Evolutionary conservation across 768 basidiomycete species (phyloP).

Genomic region (Suillus discolor): DNA sequence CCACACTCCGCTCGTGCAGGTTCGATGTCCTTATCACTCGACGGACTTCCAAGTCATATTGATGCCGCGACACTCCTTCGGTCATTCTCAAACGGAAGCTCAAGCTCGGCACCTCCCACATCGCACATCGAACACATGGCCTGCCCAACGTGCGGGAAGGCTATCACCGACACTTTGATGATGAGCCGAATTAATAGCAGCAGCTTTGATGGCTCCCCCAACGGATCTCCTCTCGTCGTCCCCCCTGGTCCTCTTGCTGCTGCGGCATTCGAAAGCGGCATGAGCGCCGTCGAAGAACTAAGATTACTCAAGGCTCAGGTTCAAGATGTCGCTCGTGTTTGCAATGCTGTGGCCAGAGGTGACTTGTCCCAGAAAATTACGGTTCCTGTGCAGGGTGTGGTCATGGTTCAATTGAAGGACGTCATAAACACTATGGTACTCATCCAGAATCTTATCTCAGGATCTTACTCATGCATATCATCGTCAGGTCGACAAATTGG

Average conservation of each 20-base stretch:
- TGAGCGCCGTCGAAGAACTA: constrained; percentile 78
- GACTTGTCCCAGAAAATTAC: constrained; percentile 80
- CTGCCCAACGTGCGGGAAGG: constrained; percentile 60
- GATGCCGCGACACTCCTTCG: constrained; percentile 37
- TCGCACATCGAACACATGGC: constrained; percentile 41
- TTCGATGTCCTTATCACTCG: constrained; percentile 54
- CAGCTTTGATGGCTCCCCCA: constrained; percentile 29
- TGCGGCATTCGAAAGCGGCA: constrained; percentile 59
- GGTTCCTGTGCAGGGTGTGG: constrained; percentile 74
- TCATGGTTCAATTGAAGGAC: constrained; percentile 82
- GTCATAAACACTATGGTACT: constrained; percentile 70
- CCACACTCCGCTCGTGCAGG: constrained; percentile 33
- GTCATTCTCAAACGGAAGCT: constrained; percentile 32
- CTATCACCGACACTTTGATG: constrained; percentile 46
- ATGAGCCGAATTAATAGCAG: constrained; percentile 30
- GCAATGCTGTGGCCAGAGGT: constrained; percentile 77
- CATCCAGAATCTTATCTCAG: constrained; percentile 8
- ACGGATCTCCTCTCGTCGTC: constrained; percentile 45
- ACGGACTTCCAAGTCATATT: constrained; percentile 44
- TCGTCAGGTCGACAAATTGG: constrained; percentile 64
- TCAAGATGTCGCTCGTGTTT: constrained; percentile 78
- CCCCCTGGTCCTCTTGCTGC: constrained; percentile 58
- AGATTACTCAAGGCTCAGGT: constrained; percentile 83
- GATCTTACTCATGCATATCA: background rate
- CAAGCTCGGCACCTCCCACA: constrained; percentile 49